These are phyloP conservation scores for Fusarium circinatum DNA, from an alignment of 2,329 filamentous ascomycete species.

Conservation along the genomic window DNA sequence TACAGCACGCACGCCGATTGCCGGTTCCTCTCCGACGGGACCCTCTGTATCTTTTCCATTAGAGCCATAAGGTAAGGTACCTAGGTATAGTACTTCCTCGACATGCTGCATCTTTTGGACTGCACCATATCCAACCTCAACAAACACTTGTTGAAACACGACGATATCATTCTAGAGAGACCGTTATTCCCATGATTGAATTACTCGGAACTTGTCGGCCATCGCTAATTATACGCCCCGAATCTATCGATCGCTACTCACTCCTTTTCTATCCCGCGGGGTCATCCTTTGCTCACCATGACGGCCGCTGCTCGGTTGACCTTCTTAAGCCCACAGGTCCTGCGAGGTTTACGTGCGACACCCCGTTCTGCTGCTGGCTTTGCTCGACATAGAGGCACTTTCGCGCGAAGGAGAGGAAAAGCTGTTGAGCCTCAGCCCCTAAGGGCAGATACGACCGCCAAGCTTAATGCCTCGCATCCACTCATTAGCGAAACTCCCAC, in stretches of 20 bases:
- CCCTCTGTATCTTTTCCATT: background rate
- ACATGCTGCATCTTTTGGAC: background rate
- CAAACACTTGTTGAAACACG: background rate
- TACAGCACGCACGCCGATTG: conserved; percentile 31
- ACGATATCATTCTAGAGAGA: background rate
- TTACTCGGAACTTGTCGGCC: conserved; percentile 22
- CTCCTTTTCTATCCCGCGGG: conserved; percentile 1
- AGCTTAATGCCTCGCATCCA: conserved; percentile 25
- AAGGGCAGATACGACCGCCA: conserved; percentile 34
- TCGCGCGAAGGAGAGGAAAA: conserved; percentile 68
- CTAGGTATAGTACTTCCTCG: background rate
- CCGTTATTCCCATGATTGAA: conserved; percentile 27
- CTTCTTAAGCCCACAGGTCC: conserved; percentile 75
- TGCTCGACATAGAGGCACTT: conserved; percentile 56
- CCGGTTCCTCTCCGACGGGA: conserved; percentile 35
- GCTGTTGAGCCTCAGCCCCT: conserved; percentile 64
- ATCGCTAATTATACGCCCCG: conserved; percentile 1
- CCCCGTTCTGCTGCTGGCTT: conserved; percentile 51
- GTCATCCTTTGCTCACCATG: conserved; percentile 56
- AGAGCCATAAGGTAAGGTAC: no score
- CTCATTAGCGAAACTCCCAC: conserved; percentile 24
- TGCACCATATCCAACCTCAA: conserved; percentile 3
- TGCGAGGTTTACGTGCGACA: conserved; percentile 59
- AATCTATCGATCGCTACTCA: background rate
- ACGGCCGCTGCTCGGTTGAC: conserved; percentile 71